Conservation (phyloP, 768 basidiomycete species). For the Tricholoma flavovirens region DNA sequence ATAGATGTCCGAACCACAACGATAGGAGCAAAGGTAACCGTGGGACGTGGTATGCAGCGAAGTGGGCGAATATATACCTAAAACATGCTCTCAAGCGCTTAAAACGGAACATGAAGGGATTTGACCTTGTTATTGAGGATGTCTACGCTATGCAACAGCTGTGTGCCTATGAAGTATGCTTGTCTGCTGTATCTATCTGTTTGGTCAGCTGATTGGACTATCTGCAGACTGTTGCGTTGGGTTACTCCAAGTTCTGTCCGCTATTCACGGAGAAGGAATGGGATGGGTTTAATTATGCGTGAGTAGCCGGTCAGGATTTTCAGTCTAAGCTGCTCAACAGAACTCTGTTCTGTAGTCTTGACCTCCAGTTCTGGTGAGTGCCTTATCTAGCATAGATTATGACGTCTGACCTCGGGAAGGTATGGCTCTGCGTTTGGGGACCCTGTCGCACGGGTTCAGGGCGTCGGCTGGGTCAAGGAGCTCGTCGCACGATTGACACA, state of each 20-base stretch:
- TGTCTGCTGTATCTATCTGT: not conserved
- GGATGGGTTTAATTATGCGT: conserved; percentile 90
- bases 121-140: conserved; percentile 59
- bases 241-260: conserved; percentile 87
- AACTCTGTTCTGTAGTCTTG: conserved; percentile 37
- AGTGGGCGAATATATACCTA: conserved; percentile 75
- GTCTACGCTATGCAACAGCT: conserved; percentile 74
- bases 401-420: conserved; percentile 26
- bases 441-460: conserved; percentile 70
- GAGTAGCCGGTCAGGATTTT: conserved; percentile 19
- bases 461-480: conserved; percentile 79
- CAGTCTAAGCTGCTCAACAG: not conserved
- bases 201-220: conserved; percentile 1
- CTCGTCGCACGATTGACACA: conserved; percentile 78
- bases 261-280: conserved; percentile 90
- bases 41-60: conserved; percentile 46
- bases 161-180: conserved; percentile 75
- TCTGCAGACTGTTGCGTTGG: conserved; percentile 77
- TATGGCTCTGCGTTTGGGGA: conserved; percentile 80
- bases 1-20: conserved; percentile 60
- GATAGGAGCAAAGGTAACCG: conserved; percentile 45
- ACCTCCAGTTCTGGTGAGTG: conserved; percentile 55
- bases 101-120: conserved; percentile 51
- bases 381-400: not conserved
- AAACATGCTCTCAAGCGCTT: conserved; percentile 58